phyloP scores from a whole-genome alignment of 2,329 filamentous ascomycete genomes.

The Domatiomyces globalis region DNA sequence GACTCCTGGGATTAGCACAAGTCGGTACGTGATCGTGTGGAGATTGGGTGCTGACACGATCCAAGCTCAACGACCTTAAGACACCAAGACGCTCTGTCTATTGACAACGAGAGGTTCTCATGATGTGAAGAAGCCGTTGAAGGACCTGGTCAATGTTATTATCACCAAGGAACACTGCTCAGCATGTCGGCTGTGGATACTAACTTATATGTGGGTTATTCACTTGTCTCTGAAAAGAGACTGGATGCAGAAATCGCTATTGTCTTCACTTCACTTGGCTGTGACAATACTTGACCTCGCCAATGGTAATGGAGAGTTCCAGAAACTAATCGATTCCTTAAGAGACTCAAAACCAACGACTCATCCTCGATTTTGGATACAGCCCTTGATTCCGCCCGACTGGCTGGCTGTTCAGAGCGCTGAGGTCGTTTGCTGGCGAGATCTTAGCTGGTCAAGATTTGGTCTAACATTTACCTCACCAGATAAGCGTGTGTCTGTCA shows the following conservation, averaged over 20 bases:
- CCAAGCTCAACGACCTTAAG: not conserved
- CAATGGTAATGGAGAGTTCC: no score
- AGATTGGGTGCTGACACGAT: no score
- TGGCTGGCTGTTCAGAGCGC: not conserved
- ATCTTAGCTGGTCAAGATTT: not conserved
- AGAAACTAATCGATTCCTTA: no score
- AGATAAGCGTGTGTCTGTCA: not conserved
- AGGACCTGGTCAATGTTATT: not conserved
- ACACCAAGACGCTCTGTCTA: not conserved
- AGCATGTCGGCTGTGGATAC: not conserved
- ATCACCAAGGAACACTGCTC: not conserved
- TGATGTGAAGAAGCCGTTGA: not conserved
- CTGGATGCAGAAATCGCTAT: not conserved
- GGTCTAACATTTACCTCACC: not conserved
- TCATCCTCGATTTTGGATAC: not conserved
- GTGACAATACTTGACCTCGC: not conserved
- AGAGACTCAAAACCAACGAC: no score
- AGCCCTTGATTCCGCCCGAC: not conserved
- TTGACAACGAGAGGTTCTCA: not conserved
- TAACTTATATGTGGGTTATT: not conserved
- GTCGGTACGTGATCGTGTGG: no score
- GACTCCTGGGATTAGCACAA: no score
- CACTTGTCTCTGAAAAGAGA: not conserved
- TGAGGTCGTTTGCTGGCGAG: no score
- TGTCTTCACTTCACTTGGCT: not conserved